Conservation (phyloP, 2,329 filamentous ascomycete species). For the Mycosphaerella sp. region DNA sequence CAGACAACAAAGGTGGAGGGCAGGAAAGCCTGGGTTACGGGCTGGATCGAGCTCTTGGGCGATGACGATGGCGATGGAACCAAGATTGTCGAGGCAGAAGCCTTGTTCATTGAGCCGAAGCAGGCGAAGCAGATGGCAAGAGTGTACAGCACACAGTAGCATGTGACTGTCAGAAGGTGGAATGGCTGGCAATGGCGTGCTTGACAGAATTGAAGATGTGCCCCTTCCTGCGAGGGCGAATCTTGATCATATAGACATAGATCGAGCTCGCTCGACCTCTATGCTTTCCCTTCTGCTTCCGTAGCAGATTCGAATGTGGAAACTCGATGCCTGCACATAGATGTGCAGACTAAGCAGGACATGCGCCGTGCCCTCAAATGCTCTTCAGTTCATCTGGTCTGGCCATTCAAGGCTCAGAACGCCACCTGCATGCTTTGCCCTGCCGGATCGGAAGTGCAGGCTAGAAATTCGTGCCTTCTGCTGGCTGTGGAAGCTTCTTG, state of each 20-base stretch:
- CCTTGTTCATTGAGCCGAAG: slow-evolving; percentile 82
- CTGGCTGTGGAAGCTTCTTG: slow-evolving; percentile 92
- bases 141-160: slow-evolving; percentile 24
- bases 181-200: background rate
- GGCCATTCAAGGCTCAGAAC: background rate
- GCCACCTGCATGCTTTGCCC: background rate
- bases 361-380: background rate
- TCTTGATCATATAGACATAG: slow-evolving; percentile 3
- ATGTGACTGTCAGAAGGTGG: background rate
- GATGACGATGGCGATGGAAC: slow-evolving; percentile 48
- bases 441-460: background rate
- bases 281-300: background rate
- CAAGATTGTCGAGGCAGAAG: slow-evolving; percentile 74
- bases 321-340: background rate
- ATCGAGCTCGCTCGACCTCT: background rate
- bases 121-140: slow-evolving; percentile 55
- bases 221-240: background rate
- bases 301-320: background rate
- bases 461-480: slow-evolving; percentile 64
- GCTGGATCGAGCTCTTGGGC: slow-evolving; percentile 72
- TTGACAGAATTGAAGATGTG: background rate
- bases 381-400: background rate
- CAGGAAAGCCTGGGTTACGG: slow-evolving; percentile 90
- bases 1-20: slow-evolving; percentile 82
- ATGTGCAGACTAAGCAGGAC: background rate